A percentile compares a stretch with the other conserved stretches of the same genome.
These are phyloP conservation scores for Paratinospora sagittata DNA, from an alignment of 164 flowering plant genomes.

Conservation along the genomic window DNA sequence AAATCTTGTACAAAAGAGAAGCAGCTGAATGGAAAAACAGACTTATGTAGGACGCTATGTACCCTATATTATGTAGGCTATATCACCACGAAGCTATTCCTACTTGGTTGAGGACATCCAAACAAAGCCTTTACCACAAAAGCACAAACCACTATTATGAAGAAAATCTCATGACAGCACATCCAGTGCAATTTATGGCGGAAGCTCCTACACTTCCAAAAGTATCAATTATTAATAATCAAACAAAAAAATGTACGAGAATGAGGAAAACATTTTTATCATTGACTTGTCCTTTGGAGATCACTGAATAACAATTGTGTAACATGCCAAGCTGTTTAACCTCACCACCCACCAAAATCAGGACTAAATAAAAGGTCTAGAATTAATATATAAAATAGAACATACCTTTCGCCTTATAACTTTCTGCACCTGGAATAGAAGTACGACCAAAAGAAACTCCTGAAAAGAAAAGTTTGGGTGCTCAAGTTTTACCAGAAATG, in stretches of 20 bases:
- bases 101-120: too few relatives aligned
- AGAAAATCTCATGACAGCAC: background rate
- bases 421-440: conserved; percentile 54
- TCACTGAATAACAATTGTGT: background rate
- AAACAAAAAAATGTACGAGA: background rate
- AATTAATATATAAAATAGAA: background rate
- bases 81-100: too few relatives aligned
- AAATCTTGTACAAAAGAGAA: background rate
- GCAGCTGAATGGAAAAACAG: background rate
- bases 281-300: background rate
- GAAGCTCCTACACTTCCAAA: background rate
- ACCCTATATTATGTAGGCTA: background rate
- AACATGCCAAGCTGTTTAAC: background rate
- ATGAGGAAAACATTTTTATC: background rate
- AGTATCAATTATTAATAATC: background rate
- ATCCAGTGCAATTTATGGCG: background rate
- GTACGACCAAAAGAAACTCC: conserved; percentile 70
- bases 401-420: conserved; percentile 79
- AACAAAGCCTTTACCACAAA: background rate
- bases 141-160: background rate
- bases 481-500: conserved; percentile 28
- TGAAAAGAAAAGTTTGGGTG: conserved; percentile 48
- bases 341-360: background rate
- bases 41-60: background rate
- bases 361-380: background rate